These are phyloP conservation scores for Phlegmacium glaucopus DNA, from an alignment of 768 basidiomycete genomes.

Conservation along the genomic window DNA sequence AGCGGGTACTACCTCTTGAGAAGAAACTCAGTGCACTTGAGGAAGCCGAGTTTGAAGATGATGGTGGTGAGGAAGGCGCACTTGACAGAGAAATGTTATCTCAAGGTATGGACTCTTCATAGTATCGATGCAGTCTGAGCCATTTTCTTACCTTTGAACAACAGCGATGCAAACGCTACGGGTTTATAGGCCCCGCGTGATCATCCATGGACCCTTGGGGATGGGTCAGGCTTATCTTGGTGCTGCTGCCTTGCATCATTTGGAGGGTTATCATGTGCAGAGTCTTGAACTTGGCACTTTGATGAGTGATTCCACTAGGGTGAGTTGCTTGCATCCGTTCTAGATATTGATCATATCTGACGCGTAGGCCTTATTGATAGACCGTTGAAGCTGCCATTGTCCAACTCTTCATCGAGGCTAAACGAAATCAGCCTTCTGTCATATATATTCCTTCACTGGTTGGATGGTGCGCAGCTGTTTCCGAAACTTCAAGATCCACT, in stretches of 20 bases:
- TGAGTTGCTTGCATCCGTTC: constrained; percentile 35
- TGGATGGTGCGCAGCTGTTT: constrained; percentile 82
- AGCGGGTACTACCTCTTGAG: constrained; percentile 70
- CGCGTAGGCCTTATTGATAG: constrained; percentile 32
- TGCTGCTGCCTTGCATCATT: constrained; percentile 85
- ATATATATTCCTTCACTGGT: constrained; percentile 90
- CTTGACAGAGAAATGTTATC: constrained; percentile 86
- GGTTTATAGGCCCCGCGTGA: constrained; percentile 84
- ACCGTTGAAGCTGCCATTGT: constrained; percentile 90
- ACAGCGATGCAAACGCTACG: constrained; percentile 89
- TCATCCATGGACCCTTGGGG: constrained; percentile 76
- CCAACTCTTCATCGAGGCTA: constrained; percentile 94
- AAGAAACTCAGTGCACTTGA: constrained; percentile 85
- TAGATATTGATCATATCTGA: background rate
- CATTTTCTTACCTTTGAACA: constrained; percentile 9
- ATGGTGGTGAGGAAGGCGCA: constrained; percentile 69
- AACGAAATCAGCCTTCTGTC: constrained; percentile 93
- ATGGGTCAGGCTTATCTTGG: constrained; percentile 94
- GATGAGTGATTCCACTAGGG: constrained; percentile 85
- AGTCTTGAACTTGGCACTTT: constrained; percentile 87
- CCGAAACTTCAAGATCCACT: constrained; percentile 81
- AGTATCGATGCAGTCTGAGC: background rate
- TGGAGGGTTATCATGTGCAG: constrained; percentile 96
- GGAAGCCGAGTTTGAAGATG: constrained; percentile 92
- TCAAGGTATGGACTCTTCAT: constrained; percentile 55